These are phyloP conservation scores for Lentinula boryana DNA, from an alignment of 768 basidiomycete genomes.

Conservation along the genomic window DNA sequence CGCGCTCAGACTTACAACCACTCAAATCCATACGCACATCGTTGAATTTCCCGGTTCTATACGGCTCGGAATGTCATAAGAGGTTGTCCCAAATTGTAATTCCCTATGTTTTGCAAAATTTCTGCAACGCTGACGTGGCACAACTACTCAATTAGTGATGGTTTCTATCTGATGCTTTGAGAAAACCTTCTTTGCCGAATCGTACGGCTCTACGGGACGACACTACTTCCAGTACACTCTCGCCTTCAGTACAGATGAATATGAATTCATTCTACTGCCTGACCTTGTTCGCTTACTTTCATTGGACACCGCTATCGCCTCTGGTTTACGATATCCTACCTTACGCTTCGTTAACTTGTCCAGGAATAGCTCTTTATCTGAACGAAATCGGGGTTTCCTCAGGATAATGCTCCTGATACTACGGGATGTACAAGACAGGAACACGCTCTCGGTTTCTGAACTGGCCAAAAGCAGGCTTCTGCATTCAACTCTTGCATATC, in stretches of 20 bases:
- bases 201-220: not conserved
- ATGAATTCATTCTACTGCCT: not conserved
- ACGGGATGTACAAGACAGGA: not conserved
- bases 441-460: not conserved
- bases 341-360: not conserved
- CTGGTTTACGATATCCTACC: not conserved
- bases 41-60: not conserved
- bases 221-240: not conserved
- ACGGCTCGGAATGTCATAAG: not conserved
- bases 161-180: no score
- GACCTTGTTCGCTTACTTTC: not conserved
- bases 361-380: not conserved
- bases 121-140: not conserved
- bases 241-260: not conserved
- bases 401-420: not conserved
- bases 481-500: not conserved
- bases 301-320: not conserved
- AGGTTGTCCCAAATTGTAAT: not conserved
- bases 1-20: not conserved
- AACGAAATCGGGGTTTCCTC: not conserved
- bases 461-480: not conserved
- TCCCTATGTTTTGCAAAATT: not conserved
- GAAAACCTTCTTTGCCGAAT: not conserved
- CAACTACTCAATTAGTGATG: not conserved
- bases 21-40: not conserved